Percentiles rank a stretch among this genome's conserved stretches.
Evolutionary conservation across 345 rosid genomes (phyloP).

Genomic region (Citrus trifoliata): DNA sequence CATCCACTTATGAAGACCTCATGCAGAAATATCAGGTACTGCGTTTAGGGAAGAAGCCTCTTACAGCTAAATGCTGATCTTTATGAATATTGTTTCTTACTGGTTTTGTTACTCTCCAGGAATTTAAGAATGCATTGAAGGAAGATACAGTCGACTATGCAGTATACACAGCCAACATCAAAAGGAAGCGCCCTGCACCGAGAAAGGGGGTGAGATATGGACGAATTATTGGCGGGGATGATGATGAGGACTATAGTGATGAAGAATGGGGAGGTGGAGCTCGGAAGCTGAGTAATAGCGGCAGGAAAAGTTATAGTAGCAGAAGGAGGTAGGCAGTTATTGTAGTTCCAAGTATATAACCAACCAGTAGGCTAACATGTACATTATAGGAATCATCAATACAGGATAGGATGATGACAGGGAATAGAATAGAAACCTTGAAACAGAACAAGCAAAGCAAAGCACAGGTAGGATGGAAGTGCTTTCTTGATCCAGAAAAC

Average conservation of each 20-base stretch:
- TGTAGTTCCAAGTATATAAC: slow-evolving; percentile 34
- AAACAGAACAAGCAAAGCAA: slow-evolving; percentile 23
- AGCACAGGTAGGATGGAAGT: slow-evolving; percentile 1
- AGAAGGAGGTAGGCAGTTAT: slow-evolving; percentile 52
- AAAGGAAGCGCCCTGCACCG: slow-evolving; percentile 71
- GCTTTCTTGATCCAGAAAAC: slow-evolving; percentile 12
- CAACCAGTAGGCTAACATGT: slow-evolving; percentile 49
- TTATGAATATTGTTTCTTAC: background rate
- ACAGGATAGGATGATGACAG: slow-evolving; percentile 30
- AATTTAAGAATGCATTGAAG: slow-evolving; percentile 78
- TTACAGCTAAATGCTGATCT: background rate
- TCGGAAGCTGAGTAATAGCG: slow-evolving; percentile 39
- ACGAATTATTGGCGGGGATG: slow-evolving; percentile 26
- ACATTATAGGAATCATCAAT: slow-evolving; percentile 31
- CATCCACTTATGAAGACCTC: slow-evolving; percentile 65
- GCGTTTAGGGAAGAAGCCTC: too few species aligned
- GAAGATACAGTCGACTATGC: slow-evolving; percentile 85
- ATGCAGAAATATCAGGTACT: slow-evolving; percentile 79
- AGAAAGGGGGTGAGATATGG: slow-evolving; percentile 39
- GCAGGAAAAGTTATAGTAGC: slow-evolving; percentile 38
- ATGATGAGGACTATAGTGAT: slow-evolving; percentile 55
- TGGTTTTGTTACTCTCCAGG: slow-evolving; percentile 37
- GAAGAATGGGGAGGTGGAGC: slow-evolving; percentile 45
- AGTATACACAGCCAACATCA: slow-evolving; percentile 73
- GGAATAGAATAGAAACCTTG: slow-evolving; percentile 18